Evolutionary conservation across 805 yeast genomes (phyloP).

Genomic region (Cephaloascus albidus): DNA sequence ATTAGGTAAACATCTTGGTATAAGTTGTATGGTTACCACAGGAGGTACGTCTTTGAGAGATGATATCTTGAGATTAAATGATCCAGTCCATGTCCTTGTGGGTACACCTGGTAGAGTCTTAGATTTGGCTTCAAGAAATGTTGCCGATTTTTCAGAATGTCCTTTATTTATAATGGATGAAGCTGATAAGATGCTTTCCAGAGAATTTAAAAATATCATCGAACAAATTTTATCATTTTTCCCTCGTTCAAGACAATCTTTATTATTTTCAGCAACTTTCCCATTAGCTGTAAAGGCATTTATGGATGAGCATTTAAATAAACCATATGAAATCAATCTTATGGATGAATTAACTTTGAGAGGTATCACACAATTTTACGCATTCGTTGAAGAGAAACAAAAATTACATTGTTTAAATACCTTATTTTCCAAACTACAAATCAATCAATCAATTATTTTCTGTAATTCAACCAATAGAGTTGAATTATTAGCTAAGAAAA

Average conservation of each 20-base stretch:
- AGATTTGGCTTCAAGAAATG: conserved; percentile 81
- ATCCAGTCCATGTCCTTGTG: conserved; percentile 87
- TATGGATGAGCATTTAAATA: conserved; percentile 81
- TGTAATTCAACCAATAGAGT: conserved; percentile 97
- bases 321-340: conserved; percentile 91
- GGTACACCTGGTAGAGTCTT: conserved; percentile 98
- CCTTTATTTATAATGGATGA: conserved; percentile 94
- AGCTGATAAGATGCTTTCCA: conserved; percentile 92
- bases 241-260: conserved; percentile 64
- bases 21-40: conserved; percentile 95
- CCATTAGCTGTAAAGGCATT: conserved; percentile 89
- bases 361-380: conserved; percentile 96
- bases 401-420: conserved; percentile 95
- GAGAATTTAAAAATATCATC: conserved; percentile 81
- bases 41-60: conserved; percentile 95
- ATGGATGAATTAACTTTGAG: conserved; percentile 96
- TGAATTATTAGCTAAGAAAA: conserved; percentile 89
- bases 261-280: conserved; percentile 92
- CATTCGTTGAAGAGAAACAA: conserved; percentile 96
- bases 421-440: conserved; percentile 84
- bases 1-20: conserved; percentile 84
- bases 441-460: conserved; percentile 93
- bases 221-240: conserved; percentile 78
- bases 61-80: conserved; percentile 87
- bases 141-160: conserved; percentile 83